Evolutionary conservation across 257 asterid species (phyloP), one percentile per base, ranked within the genome.

Genomic region (Phtheirospermum japonicum): DNA sequence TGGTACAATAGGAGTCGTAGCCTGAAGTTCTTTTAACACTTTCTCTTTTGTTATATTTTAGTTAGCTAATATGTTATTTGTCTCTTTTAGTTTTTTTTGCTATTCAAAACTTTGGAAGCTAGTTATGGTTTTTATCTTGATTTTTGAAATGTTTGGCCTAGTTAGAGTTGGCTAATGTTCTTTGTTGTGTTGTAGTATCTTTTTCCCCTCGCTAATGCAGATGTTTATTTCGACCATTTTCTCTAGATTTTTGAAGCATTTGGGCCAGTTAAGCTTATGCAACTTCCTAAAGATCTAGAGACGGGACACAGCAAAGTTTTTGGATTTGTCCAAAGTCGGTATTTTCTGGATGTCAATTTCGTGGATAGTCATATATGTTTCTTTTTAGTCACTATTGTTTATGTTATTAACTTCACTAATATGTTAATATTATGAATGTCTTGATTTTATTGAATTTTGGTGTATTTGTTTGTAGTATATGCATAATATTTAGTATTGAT

Each of bases 271-370:
- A 97, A 93, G 83, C 95, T 93, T 61, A 95, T 93, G 66, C 99
- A 93, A 77, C 89, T 93, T 26, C 99, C 99, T 48, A 87, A 93
- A 2, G 99, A 93, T 73, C 96, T 97, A 34, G 99, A 93, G 77
- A 86, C 99, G 7, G 99, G 97, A 56, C 97, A 89, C 66, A 89
- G 99, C 88, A 89, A 93, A 83, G 99, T 97, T 69, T 93, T 93
- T 71, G 99, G 99, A 73, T 93, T 93, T 85, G 80, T 93, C 75
- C 99, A 93, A n/a, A 73, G 99, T 93, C 75, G 23, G 99, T 87
- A 76, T 79, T 73, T 66, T 66, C 53, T 46, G 31, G 42, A 48
- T 49, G 66, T 37, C 26, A 28, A 68, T 52, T 52, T 32, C 17
- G 31, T 52, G 16, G 28, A n/a, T 46, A 13, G 11, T 19, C 40